Percentiles rank a stretch among this genome's conserved stretches.
Evolutionary conservation across 306 rosid species (phyloP).

Genomic region (Malus sieversii): DNA sequence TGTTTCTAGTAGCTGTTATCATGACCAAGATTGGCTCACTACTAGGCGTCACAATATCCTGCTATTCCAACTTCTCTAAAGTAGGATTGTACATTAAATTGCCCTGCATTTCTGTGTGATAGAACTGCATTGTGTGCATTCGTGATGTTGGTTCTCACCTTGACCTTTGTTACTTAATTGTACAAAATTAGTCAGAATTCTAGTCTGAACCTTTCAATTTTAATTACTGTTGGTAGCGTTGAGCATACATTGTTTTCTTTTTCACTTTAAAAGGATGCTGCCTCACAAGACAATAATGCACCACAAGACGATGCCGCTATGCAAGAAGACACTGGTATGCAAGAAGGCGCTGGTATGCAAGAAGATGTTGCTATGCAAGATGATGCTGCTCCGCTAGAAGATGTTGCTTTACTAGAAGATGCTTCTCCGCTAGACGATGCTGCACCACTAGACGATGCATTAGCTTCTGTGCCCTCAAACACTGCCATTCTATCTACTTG

Average conservation of each 20-base stretch:
- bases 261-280: conserved; percentile 13
- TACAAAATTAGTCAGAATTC: neutral
- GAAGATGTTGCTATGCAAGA: neutral
- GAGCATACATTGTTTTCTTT: too few species aligned
- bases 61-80: neutral
- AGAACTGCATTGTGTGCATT: neutral
- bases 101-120: too few species aligned
- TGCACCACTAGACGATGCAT: neutral
- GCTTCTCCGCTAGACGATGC: neutral
- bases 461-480: too few species aligned
- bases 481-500: too few species aligned
- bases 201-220: neutral
- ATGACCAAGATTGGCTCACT: too few species aligned
- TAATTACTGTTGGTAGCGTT: neutral
- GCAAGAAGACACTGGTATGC: neutral
- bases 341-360: neutral
- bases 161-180: neutral
- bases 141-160: neutral
- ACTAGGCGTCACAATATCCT: neutral
- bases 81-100: neutral
- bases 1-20: too few species aligned
- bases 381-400: neutral
- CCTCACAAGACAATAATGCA: neutral
- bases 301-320: neutral
- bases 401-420: neutral